phyloP scores from a whole-genome alignment of 768 basidiomycete species.

The Hygrocybe coccinea region DNA sequence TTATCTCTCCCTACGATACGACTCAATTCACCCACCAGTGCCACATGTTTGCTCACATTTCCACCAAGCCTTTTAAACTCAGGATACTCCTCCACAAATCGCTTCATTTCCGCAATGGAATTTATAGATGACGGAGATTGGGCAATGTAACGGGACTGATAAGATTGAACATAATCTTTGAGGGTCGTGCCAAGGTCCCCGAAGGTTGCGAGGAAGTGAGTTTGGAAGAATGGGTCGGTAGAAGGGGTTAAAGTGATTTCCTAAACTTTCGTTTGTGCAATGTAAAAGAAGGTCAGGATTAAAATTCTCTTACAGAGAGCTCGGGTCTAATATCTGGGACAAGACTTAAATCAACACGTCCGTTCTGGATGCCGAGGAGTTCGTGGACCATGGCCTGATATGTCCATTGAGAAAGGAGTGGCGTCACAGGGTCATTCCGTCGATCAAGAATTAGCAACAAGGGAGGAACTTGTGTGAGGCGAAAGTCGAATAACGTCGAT shows the following conservation, averaged over 20 bases:
- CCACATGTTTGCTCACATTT: conserved; percentile 98
- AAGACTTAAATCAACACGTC: conserved; percentile 76
- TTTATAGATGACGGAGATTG: conserved; percentile 79
- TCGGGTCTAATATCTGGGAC: conserved; percentile 87
- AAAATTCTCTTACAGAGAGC: conserved; percentile 59
- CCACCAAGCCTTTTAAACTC: conserved; percentile 95
- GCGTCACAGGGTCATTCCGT: conserved; percentile 95
- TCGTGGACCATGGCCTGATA: conserved; percentile 99
- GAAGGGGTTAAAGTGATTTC: conserved; percentile 90
- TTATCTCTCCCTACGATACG: conserved; percentile 82
- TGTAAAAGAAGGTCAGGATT: conserved; percentile 3
- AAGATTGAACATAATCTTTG: conserved; percentile 89
- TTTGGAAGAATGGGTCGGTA: conserved; percentile 91
- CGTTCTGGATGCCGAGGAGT: conserved; percentile 87
- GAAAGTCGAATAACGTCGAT: conserved; percentile 85
- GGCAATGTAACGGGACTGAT: conserved; percentile 77
- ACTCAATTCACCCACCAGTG: conserved; percentile 93
- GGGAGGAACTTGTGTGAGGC: conserved; percentile 82
- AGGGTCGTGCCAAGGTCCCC: conserved; percentile 92
- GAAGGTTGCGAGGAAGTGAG: conserved; percentile 87
- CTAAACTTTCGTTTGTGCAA: conserved; percentile 35
- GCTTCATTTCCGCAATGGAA: conserved; percentile 95
- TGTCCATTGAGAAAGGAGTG: conserved; percentile 95
- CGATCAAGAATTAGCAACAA: conserved; percentile 89
- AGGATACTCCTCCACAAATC: conserved; percentile 95